A percentile compares a stretch with the other conserved stretches of the same genome.
These are phyloP conservation scores for Chaetomiaceae sp. DNA, from an alignment of 2,329 filamentous ascomycete species.

Conservation along the genomic window DNA sequence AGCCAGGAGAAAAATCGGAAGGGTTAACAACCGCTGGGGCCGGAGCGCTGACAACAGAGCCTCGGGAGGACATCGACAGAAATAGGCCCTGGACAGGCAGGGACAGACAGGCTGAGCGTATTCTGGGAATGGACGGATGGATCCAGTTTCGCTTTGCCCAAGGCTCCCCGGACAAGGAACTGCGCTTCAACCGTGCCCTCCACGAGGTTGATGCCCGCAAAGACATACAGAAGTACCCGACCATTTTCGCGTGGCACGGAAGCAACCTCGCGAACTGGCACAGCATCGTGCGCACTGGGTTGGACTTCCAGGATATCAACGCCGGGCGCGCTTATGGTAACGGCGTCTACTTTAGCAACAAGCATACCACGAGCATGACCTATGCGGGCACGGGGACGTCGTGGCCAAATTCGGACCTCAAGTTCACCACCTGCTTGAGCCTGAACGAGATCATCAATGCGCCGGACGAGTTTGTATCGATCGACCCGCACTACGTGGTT, in stretches of 20 bases:
- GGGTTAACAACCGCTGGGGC: too few relatives aligned
- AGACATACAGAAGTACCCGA: constrained; percentile 21
- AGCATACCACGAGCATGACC: constrained; percentile 50
- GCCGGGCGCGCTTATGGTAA: constrained; percentile 71
- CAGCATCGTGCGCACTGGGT: constrained; percentile 75
- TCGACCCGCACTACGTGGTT: constrained; percentile 64
- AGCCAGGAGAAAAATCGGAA: too few relatives aligned
- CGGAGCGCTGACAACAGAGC: not conserved
- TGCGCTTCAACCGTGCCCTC: constrained; percentile 64
- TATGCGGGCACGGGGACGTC: constrained; percentile 37
- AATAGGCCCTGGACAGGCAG: constrained; percentile 23
- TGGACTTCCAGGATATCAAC: constrained; percentile 60
- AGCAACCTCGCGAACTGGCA: constrained; percentile 73
- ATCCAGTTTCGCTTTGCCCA: constrained; percentile 85
- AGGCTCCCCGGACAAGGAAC: constrained; percentile 82
- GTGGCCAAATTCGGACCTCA: constrained; percentile 63
- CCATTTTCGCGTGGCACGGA: not conserved
- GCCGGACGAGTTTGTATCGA: constrained; percentile 54
- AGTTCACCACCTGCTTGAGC: constrained; percentile 57
- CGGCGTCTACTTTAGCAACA: constrained; percentile 73
- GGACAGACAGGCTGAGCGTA: constrained; percentile 42
- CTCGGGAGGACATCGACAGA: not conserved
- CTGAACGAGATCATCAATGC: constrained; percentile 83
- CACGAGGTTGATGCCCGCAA: constrained; percentile 35
- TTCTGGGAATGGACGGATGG: constrained; percentile 61